Conservation (phyloP, 1,284 basidiomycete species). For the Vanrija pseudolonga region DNA sequence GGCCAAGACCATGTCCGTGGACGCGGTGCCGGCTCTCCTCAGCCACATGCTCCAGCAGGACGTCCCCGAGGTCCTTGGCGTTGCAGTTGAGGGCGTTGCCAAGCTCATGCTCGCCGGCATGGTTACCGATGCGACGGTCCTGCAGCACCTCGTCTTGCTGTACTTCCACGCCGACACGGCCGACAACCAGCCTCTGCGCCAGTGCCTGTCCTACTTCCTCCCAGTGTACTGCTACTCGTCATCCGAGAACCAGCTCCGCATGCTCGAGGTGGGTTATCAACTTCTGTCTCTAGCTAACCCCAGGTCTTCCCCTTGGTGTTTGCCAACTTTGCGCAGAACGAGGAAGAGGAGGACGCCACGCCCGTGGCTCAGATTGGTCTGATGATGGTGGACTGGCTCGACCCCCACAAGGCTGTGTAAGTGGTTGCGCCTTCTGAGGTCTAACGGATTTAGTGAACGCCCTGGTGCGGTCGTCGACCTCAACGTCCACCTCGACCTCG, state of each 20-base stretch:
- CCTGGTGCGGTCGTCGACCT: slow-evolving; percentile 50
- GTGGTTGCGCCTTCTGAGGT: slow-evolving; percentile 39
- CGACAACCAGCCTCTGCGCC: slow-evolving; percentile 79
- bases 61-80: slow-evolving; percentile 69
- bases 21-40: slow-evolving; percentile 70
- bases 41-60: slow-evolving; percentile 71
- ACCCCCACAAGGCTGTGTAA: slow-evolving; percentile 74
- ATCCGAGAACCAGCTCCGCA: slow-evolving; percentile 68
- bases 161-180: slow-evolving; percentile 85
- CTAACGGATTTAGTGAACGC: slow-evolving; percentile 31
- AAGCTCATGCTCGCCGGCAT: slow-evolving; percentile 87
- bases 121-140: slow-evolving; percentile 69
- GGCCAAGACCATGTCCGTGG: slow-evolving; percentile 44
- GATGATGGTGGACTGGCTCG: slow-evolving; percentile 90
- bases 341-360: slow-evolving; percentile 74
- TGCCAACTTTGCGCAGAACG: slow-evolving; percentile 60
- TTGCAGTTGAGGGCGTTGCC: slow-evolving; percentile 76
- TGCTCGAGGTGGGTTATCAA: slow-evolving; percentile 62
- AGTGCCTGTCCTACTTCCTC: slow-evolving; percentile 94
- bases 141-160: slow-evolving; percentile 71
- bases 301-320: slow-evolving; percentile 78
- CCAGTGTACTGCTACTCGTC: slow-evolving; percentile 90
- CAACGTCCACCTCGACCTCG: slow-evolving; percentile 72
- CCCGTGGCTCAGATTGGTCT: slow-evolving; percentile 73
- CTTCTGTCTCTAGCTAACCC: not conserved